Percentiles rank a stretch among this genome's conserved stretches.
Evolutionary conservation across 345 rosid species (phyloP).

Genomic region (Aquilaria sinensis): DNA sequence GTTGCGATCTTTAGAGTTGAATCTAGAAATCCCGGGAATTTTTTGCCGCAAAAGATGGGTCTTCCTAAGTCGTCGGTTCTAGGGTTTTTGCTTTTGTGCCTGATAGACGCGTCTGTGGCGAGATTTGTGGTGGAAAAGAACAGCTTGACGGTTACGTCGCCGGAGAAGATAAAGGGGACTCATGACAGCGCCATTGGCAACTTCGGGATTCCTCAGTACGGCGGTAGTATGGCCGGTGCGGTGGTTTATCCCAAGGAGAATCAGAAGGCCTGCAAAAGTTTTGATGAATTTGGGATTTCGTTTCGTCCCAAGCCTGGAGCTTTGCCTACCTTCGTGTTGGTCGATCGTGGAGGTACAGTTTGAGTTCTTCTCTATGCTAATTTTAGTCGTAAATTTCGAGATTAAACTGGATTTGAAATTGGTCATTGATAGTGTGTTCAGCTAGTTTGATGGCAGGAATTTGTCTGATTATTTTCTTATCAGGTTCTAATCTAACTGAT

Average conservation of each 20-base stretch:
- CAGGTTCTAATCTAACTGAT: no score
- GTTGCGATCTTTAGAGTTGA: no score
- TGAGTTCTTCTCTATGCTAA: not conserved
- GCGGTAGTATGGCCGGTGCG: slow-evolving; percentile 46
- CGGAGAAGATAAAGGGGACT: slow-evolving; percentile 36
- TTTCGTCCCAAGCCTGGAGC: slow-evolving; percentile 43
- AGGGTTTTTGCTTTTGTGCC: no score
- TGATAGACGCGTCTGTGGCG: no score
- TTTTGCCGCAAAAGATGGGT: no score
- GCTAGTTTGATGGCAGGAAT: no score
- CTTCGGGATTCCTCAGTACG: slow-evolving; percentile 55
- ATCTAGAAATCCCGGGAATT: no score
- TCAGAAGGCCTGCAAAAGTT: slow-evolving; percentile 46
- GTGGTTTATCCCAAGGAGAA: slow-evolving; percentile 48
- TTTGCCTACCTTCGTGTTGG: slow-evolving; percentile 38
- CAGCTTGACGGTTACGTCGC: slow-evolving; percentile 50
- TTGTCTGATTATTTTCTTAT: no score
- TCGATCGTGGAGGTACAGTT: slow-evolving; percentile 53
- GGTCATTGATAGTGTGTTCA: no score
- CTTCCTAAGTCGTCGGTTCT: no score
- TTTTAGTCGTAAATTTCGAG: no score
- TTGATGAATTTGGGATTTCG: slow-evolving; percentile 31
- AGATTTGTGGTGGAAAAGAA: slow-evolving; percentile 52
- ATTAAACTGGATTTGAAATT: no score
- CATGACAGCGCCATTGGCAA: slow-evolving; percentile 56